phyloP scores from a whole-genome alignment of 2,329 filamentous ascomycete genomes.

The Byssochlamys sp. region DNA sequence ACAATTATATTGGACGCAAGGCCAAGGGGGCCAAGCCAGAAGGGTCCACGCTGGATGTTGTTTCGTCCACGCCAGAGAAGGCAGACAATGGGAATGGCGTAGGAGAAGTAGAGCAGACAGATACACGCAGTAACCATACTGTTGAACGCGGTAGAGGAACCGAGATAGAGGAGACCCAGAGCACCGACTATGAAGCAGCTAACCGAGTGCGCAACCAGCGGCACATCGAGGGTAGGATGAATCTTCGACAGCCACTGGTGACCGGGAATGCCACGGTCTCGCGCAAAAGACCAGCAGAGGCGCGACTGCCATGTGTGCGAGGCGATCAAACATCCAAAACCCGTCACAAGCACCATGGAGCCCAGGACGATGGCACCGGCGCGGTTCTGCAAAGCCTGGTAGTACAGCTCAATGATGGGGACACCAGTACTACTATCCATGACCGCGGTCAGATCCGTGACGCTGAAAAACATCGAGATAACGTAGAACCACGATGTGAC shows the following conservation, averaged over 20 bases:
- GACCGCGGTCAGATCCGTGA: conserved; percentile 36
- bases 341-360: conserved; percentile 38
- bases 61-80: conserved; percentile 38
- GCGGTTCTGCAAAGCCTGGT: conserved; percentile 36
- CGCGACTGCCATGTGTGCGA: conserved; percentile 44
- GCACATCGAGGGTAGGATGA: conserved; percentile 34
- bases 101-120: conserved; percentile 39
- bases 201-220: conserved; percentile 36
- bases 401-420: conserved; percentile 41
- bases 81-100: conserved; percentile 39
- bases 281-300: conserved; percentile 45
- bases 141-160: conserved; percentile 34
- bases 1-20: conserved; percentile 2
- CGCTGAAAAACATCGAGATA: conserved; percentile 43
- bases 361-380: conserved; percentile 40
- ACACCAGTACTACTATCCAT: conserved; percentile 34
- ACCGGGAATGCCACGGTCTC: conserved; percentile 41
- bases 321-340: conserved; percentile 39
- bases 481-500: conserved; percentile 41
- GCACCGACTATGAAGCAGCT: conserved; percentile 39
- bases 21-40: conserved; percentile 31
- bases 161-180: conserved; percentile 41
- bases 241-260: conserved; percentile 33
- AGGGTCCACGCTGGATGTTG: conserved; percentile 38
- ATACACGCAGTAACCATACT: conserved; percentile 40